phyloP scores from a whole-genome alignment of 2,329 filamentous ascomycete species.

The Pseudogymnoascus sp. region DNA sequence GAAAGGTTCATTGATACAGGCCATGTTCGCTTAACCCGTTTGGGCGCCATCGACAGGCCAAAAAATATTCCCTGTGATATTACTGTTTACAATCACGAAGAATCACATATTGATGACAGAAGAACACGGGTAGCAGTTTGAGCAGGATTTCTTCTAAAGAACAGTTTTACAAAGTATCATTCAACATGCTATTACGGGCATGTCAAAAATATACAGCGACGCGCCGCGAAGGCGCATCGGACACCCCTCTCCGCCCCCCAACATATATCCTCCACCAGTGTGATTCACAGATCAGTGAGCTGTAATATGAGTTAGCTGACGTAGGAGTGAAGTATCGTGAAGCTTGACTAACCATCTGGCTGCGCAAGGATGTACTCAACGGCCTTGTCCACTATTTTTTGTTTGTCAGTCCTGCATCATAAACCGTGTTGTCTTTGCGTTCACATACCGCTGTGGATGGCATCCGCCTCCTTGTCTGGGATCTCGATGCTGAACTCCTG shows the following conservation, averaged over 20 bases:
- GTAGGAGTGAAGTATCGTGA: not conserved
- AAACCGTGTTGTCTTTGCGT: constrained; percentile 16
- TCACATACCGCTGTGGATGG: constrained; percentile 65
- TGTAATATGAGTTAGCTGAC: constrained; percentile 13
- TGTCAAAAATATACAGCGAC: constrained; percentile 26
- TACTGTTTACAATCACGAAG: constrained; percentile 9
- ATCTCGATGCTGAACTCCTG: constrained; percentile 69
- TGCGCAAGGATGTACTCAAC: constrained; percentile 68
- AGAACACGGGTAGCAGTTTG: constrained; percentile 10
- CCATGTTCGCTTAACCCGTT: constrained; percentile 2
- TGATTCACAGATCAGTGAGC: constrained; percentile 26
- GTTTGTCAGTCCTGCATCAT: constrained; percentile 16
- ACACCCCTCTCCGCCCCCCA: constrained; percentile 13
- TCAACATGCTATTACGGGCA: constrained; percentile 25
- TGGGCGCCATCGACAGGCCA: not conserved
- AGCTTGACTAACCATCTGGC: constrained; percentile 57
- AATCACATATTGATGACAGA: not conserved
- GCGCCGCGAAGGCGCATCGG: not conserved
- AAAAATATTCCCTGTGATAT: constrained; percentile 3
- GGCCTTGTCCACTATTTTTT: constrained; percentile 59
- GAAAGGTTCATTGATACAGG: constrained; percentile 6
- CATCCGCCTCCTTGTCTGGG: constrained; percentile 71
- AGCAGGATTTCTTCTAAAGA: constrained; percentile 28
- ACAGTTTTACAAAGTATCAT: constrained; percentile 30
- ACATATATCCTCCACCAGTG: constrained; percentile 24